These are phyloP conservation scores for Aurifilum marmelostoma DNA, from an alignment of 2,329 filamentous ascomycete species.

Conservation along the genomic window DNA sequence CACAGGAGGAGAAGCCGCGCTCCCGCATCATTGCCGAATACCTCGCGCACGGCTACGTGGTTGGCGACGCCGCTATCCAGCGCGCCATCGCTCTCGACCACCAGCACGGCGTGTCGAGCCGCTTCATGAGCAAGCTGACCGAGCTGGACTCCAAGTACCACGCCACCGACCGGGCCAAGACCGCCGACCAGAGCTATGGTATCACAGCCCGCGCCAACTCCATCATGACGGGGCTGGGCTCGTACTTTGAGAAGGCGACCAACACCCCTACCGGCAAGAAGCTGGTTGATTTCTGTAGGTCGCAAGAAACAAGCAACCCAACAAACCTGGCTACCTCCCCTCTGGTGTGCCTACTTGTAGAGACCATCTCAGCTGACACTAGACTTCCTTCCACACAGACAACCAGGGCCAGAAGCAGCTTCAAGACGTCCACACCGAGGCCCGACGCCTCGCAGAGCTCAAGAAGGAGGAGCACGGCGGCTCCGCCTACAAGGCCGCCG, in stretches of 20 bases:
- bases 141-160: slow-evolving; percentile 85
- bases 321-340: not conserved
- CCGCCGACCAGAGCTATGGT: slow-evolving; percentile 82
- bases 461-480: slow-evolving; percentile 71
- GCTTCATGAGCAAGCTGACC: slow-evolving; percentile 77
- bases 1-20: slow-evolving; percentile 96
- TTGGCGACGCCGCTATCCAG: slow-evolving; percentile 76
- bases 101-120: slow-evolving; percentile 81
- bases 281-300: slow-evolving; percentile 74
- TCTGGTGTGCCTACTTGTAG: not conserved
- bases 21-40: slow-evolving; percentile 94
- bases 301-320: too few species aligned
- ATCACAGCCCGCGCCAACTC: slow-evolving; percentile 73
- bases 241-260: slow-evolving; percentile 93
- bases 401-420: slow-evolving; percentile 83
- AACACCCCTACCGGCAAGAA: slow-evolving; percentile 87
- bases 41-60: slow-evolving; percentile 88
- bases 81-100: slow-evolving; percentile 85
- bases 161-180: slow-evolving; percentile 82
- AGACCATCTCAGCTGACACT: slow-evolving; percentile 5
- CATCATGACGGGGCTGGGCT: slow-evolving; percentile 68
- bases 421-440: slow-evolving; percentile 90
- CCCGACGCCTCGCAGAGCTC: slow-evolving; percentile 81
- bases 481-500: slow-evolving; percentile 62
- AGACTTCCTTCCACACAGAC: slow-evolving; percentile 46